Conservation (phyloP, 352 stramenopile genomes). For the Globisporangium uncinulatum region DNA sequence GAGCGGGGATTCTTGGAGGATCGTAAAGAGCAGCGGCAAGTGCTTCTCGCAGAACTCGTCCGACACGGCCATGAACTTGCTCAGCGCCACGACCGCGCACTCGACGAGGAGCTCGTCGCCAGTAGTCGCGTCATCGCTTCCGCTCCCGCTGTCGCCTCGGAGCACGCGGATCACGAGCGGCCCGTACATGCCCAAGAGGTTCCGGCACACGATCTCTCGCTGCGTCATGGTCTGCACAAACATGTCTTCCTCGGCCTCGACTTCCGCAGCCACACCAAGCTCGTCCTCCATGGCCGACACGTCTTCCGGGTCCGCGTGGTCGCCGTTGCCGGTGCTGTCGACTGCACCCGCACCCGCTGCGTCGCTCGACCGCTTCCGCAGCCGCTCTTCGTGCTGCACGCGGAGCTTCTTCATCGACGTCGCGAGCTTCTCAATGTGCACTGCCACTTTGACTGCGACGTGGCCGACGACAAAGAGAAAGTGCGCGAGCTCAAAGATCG, state of each 20-base stretch:
- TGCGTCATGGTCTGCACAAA: slow-evolving; percentile 90
- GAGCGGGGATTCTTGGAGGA: slow-evolving; percentile 69
- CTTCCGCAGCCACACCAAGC: slow-evolving; percentile 87
- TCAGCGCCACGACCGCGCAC: slow-evolving; percentile 92
- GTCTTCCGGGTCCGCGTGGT: slow-evolving; percentile 35
- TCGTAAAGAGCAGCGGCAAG: slow-evolving; percentile 93
- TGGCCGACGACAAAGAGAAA: slow-evolving; percentile 96
- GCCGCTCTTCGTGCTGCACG: slow-evolving; percentile 73
- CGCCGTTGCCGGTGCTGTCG: slow-evolving; percentile 26
- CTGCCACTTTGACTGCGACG: slow-evolving; percentile 91
- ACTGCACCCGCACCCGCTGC: too few species aligned
- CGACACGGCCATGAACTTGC: slow-evolving; percentile 98
- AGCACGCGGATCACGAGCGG: slow-evolving; percentile 89
- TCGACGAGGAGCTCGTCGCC: slow-evolving; percentile 83
- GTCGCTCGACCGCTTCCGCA: slow-evolving; percentile 26
- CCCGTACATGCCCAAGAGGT: slow-evolving; percentile 90
- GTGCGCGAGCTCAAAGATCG: slow-evolving; percentile 73
- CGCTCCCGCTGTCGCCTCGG: slow-evolving; percentile 30
- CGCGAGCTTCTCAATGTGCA: slow-evolving; percentile 92
- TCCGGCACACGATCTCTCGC: slow-evolving; percentile 90
- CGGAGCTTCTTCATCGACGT: slow-evolving; percentile 80
- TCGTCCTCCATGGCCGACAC: slow-evolving; percentile 91
- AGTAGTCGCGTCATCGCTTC: slow-evolving; percentile 59
- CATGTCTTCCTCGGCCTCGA: slow-evolving; percentile 87
- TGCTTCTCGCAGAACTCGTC: slow-evolving; percentile 94